Evolutionary conservation across 768 basidiomycete genomes (phyloP), one percentile per base, ranked within the genome.

Genomic region (Leccinum longicurvipes): DNA sequence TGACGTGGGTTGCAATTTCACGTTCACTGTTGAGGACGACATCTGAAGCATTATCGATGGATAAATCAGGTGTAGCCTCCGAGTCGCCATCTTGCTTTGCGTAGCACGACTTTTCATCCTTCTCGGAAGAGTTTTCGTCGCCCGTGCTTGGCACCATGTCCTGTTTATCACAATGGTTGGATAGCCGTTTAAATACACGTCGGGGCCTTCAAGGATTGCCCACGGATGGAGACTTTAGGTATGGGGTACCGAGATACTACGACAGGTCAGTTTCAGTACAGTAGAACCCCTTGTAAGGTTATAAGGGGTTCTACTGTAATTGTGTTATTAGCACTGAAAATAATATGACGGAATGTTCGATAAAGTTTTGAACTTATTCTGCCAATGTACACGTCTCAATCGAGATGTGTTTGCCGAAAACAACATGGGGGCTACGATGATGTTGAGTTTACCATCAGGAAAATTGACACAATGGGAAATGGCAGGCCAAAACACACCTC

Each of bases 1-100:
- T 75, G 28, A 82, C 70, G 59, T 76, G 74, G 0, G 78, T 78
- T 53, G 69, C 77, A 36, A 80, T 74, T 54, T 78, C 79, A 49
- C 76, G 74, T 59, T 78, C 79, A 56, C 74, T 67, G 45, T 73
- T 65, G 32, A 80, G 72, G 53, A 67, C 61, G 3, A 58, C 52
- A 15, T 63, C 60, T 8, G 51, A 47, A 14, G 42, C 48, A 19
- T 63, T 53, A 28, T 57, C 57, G 11, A 48, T 49, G 48, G 53
- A 41, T 47, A 29, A 21, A 23, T 2, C 9, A 28, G 59, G 41
- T 24, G 50, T 32, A 3, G 55, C 23, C 54, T 76, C n/a, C n/a
- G n/a, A n/a, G n/a, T n/a, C 77, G 39, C 72, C 56, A 39, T 78
- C 76, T 25, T 56, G 59, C 11, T 72, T 70, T 47, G 50, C 49